Conservation (phyloP, 148 eudicot genomes). For the Oxyria digyna region DNA sequence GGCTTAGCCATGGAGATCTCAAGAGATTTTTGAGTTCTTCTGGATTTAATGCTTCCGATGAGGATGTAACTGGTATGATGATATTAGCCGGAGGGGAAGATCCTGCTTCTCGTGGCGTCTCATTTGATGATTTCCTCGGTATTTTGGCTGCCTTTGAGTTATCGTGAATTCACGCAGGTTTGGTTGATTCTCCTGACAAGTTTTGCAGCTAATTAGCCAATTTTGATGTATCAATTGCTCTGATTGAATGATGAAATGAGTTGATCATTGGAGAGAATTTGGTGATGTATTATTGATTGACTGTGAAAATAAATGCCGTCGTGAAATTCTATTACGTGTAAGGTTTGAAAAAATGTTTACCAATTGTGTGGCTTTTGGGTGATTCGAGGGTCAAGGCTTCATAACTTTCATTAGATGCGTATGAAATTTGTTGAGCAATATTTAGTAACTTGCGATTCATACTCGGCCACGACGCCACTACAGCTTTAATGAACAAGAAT, state of each 20-base stretch:
- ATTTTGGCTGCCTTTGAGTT: constrained; percentile 25
- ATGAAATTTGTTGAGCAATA: not conserved
- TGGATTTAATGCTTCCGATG: constrained; percentile 49
- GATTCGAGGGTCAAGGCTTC: not conserved
- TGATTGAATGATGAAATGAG: not conserved
- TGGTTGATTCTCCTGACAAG: not conserved
- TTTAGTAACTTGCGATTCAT: not conserved
- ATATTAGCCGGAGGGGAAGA: constrained; percentile 50
- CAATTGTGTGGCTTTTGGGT: not conserved
- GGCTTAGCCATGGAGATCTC: constrained; percentile 53
- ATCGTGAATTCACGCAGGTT: not conserved
- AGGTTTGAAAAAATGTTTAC: not conserved
- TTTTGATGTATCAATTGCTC: not conserved
- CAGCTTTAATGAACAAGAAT: not conserved
- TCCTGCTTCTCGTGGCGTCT: constrained; percentile 30
- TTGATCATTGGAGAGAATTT: not conserved
- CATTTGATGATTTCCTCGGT: constrained; percentile 37
- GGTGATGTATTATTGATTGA: not conserved
- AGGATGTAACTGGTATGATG: constrained; percentile 72
- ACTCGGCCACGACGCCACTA: not conserved
- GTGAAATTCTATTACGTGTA: not conserved
- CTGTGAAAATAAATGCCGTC: not conserved
- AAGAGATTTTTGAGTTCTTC: constrained; percentile 24
- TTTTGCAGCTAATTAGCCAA: not conserved
- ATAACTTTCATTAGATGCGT: not conserved